Base-by-base conservation (phyloP, 2,329 filamentous ascomycete genomes). In the Tolypocladium sp. region DNA sequence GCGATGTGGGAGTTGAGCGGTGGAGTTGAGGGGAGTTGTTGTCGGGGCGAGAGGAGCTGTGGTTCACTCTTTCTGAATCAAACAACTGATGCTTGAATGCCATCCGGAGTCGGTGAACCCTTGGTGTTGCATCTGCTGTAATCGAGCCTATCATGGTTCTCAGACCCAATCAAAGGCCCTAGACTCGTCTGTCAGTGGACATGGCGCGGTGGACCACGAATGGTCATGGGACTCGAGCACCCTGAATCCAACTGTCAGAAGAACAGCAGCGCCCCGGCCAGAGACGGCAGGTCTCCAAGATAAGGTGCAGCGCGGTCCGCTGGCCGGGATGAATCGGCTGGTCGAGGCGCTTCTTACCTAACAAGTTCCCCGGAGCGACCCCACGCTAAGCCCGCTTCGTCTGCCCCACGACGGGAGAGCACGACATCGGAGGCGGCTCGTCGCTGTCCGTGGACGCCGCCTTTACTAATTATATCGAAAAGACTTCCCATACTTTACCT, bases 401-500 rank as follows among this genome's bases (percentile, higher is more conserved):
- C 13, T 17, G 46, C 46, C 46, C 46, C 46, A 20, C 46, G 46
- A 33, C n/a, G 46, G 25, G 10, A 7, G 46, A 65, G 63, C 63
- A 65, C 64, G 64, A 66, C 64, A 66, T 66, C 63, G 63, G 61
- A 64, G 60, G 25, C 46, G 13, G 46, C 25, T 13, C 12, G 41
- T 22, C 22, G 44, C 44, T 25, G 42, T n/a, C n/a, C 42, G 42
- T 46, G 42, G 41, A 22, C 42, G 59, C 57, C 59, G 57, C 30
- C 41, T 56, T 41, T 27, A 30, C 22, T 17, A 17, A 30, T 20
- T 17, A 27, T 8, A 49, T 49, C 44, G 7, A 17, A 20, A 12
- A 33, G 46, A 33, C 35, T 35, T n/a, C 49, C 49, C 17, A 6
- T 20, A n/a, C 17, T 17, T 9, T 4, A 0, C 10, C 2, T 7